Evolutionary conservation across 495 filamentous ascomycete species (phyloP).

Genomic region (Chaetomium fimeti): DNA sequence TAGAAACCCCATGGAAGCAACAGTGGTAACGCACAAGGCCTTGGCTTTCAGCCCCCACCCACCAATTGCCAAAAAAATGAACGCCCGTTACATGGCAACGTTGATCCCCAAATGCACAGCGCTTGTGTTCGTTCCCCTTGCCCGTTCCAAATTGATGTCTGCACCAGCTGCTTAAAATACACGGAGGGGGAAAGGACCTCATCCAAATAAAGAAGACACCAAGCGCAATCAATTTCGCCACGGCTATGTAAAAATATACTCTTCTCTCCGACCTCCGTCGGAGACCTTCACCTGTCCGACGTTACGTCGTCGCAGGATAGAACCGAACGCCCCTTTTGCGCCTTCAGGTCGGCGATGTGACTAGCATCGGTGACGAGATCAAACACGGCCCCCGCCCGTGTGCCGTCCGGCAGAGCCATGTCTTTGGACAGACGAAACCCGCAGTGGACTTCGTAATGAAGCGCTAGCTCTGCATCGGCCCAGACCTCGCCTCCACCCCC

Average conservation of each 20-base stretch:
- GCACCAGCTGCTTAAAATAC: background rate
- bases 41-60: slow-evolving; percentile 2
- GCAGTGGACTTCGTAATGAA: background rate
- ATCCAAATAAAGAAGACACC: background rate
- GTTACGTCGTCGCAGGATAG: background rate
- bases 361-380: slow-evolving; percentile 2
- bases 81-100: background rate
- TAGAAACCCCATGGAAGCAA: background rate
- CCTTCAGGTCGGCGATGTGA: background rate
- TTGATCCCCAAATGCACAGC: slow-evolving; percentile 1
- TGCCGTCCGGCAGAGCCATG: slow-evolving; percentile 2
- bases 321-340: background rate
- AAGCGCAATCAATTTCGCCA: no score
- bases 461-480: background rate
- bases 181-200: background rate
- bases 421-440: background rate
- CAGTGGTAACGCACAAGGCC: background rate
- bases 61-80: background rate
- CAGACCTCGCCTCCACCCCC: background rate
- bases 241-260: no score
- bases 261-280: no score
- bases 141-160: background rate
- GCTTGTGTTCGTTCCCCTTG: slow-evolving; percentile 3
- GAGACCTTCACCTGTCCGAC: no score
- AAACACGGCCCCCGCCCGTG: background rate